These are phyloP conservation scores for Alternaria gansuensis DNA, from an alignment of 2,329 filamentous ascomycete genomes.

Conservation along the genomic window DNA sequence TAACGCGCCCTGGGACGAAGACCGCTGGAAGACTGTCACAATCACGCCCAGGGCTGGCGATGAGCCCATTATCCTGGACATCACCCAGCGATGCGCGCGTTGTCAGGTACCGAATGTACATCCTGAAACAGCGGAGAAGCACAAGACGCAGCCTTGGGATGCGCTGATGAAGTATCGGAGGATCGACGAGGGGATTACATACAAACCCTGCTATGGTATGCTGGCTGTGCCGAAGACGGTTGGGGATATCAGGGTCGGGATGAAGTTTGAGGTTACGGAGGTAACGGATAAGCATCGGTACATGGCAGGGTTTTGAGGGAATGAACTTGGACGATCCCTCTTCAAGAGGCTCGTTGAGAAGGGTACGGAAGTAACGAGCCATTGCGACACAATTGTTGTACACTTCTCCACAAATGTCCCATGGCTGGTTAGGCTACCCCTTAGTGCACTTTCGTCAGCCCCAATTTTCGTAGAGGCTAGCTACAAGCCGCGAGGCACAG, in stretches of 20 bases:
- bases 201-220: slow-evolving; percentile 74
- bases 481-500: neutral
- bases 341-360: neutral
- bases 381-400: neutral
- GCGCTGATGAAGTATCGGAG: slow-evolving; percentile 68
- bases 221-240: slow-evolving; percentile 68
- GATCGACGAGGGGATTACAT: slow-evolving; percentile 68
- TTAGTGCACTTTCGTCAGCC: neutral
- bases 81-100: slow-evolving; percentile 66
- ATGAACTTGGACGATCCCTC: neutral
- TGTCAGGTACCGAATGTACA: slow-evolving; percentile 73
- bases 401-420: neutral
- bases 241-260: slow-evolving; percentile 65
- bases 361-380: neutral
- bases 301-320: slow-evolving; percentile 50
- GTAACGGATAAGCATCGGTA: slow-evolving; percentile 67
- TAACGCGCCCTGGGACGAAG: slow-evolving; percentile 67
- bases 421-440: neutral
- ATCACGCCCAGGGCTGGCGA: slow-evolving; percentile 43
- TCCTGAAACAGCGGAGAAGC: slow-evolving; percentile 67
- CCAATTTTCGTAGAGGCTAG: neutral
- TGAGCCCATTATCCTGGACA: slow-evolving; percentile 60
- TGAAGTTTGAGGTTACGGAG: slow-evolving; percentile 65
- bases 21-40: slow-evolving; percentile 68
- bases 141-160: slow-evolving; percentile 69